Base-by-base conservation (phyloP, 2,329 filamentous ascomycete species). In the Pseudogymnoascus sp. region DNA sequence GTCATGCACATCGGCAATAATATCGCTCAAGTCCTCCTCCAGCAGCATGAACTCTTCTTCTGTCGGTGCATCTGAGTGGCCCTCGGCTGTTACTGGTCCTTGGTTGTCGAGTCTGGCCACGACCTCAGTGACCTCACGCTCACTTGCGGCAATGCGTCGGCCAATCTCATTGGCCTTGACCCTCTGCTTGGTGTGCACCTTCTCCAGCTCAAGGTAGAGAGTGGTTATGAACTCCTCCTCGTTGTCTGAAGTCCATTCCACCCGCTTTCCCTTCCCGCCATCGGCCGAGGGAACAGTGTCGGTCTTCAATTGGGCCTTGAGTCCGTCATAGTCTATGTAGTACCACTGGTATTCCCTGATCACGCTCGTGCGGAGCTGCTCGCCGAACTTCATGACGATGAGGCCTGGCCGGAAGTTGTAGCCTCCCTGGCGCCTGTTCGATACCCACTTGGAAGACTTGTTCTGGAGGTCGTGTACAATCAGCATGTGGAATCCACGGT, bases 331-430 rank as follows among this genome's bases (percentile, higher is more conserved):
- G 79, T 92, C 90, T 78, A 99, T 97, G 80, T 99, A 99, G 81
- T 96, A 92, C 88, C 93, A 96, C 77, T 93, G 88, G 80, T 96
- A 99, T 79, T 98, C 93, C 81, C 90, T 92, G 78, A 98, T 96
- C 74, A 96, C 85, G 75, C 93, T 97, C 73, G 92, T 93, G 69
- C 92, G 92, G 73, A 99, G 87, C 83, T 99, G 93, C 79, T 97
- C 91, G 76, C 95, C 95, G 82, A 98, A 99, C 83, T 88, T 88
- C 85, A 88, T 88, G 79, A 84, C 79, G 78, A 85, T 75, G 68
- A 81, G 75, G 66, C 83, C 83, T 51, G 82, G 83, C 36, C 74
- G 73, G 68, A 64, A 57, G 61, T 25, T 57, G 19, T 34, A 64
- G 45, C 23, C 13, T 36, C 28, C 34, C 36, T 61, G 61, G 43